These are phyloP conservation scores for Gossypium turneri DNA, from an alignment of 345 rosid genomes.

Conservation along the genomic window DNA sequence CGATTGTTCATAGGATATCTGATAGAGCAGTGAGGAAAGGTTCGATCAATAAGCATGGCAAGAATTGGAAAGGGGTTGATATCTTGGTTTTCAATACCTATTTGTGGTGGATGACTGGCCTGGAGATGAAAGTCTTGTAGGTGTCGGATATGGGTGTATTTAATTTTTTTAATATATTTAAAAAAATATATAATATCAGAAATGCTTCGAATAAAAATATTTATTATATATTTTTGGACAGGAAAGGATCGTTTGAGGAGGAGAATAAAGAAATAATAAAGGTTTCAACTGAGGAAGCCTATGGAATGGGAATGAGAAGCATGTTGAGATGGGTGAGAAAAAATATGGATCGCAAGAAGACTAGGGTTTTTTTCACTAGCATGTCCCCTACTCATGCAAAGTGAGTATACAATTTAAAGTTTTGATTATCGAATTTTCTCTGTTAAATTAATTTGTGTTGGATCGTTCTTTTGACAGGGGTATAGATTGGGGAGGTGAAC, in stretches of 20 bases:
- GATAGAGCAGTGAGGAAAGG: constrained; percentile 83
- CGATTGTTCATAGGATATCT: constrained; percentile 63
- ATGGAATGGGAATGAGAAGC: constrained; percentile 81
- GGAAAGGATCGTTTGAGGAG: constrained; percentile 83
- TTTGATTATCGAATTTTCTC: not conserved
- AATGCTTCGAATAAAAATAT: not conserved
- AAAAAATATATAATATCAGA: no score
- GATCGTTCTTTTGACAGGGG: constrained; percentile 36
- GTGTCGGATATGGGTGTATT: not conserved
- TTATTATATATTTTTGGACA: constrained; percentile 10
- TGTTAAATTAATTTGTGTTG: no score
- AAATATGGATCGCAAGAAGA: constrained; percentile 70
- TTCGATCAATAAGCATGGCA: constrained; percentile 88
- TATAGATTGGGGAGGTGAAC: constrained; percentile 76
- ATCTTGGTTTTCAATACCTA: constrained; percentile 79
- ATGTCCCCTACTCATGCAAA: constrained; percentile 92
- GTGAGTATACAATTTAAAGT: constrained; percentile 31
- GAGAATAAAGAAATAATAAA: constrained; percentile 52
- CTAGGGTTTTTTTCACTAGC: constrained; percentile 86
- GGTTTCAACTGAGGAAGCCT: constrained; percentile 73
- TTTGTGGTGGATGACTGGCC: constrained; percentile 95
- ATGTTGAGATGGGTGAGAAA: constrained; percentile 77
- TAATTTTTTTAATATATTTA: no score
- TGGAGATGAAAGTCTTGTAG: constrained; percentile 73
- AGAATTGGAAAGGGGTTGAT: constrained; percentile 83